Evolutionary conservation across 1,284 basidiomycete species (phyloP), one percentile per base, ranked within the genome.

Genomic region (Leccinum discolor): DNA sequence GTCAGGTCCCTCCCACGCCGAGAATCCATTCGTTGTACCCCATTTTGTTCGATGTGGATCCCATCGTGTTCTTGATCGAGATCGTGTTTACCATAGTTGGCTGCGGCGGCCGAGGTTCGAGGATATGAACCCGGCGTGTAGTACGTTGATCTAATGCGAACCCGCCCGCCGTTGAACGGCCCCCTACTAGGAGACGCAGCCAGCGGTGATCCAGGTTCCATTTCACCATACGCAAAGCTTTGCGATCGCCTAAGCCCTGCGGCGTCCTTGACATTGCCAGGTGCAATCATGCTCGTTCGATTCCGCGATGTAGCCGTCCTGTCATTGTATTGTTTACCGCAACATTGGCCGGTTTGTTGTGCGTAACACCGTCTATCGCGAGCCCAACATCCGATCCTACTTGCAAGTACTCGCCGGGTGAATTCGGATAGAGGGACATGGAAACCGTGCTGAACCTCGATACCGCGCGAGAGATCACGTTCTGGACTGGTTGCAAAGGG

Each of bases 131-230:
- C 83, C 4, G 83, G 79, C 12, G 83, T 82, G 66, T 88, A 90
- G 71, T 91, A 89, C 8, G 89, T 83, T 5, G 88, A 88, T 74
- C 89, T 89, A 68, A 91, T 86, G 56, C 84, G 84, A 56, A 83
- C 84, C 52, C 89, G 86, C 50, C 89, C 85, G 61, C 80, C 82
- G 21, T 74, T 75, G 1, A 75, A 69, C 12, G 72, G 74, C 3
- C 74, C 73, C 67, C 72, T 65, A 26, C 64, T 63, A 4, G 61
- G 56, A 59, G 67, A 65, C 47, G 35, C 60, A n/a, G 47, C 54
- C 14, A 67, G 71, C 10, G 87, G 85, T 8, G 87, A 86, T 8
- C 74, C 72, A 21, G 82, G 72, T 65, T 86, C 86, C 40, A 84
- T 81, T 57, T 83, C 85, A 66, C 83, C 86, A 67, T 90, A 89